Evolutionary conservation across 2,329 filamentous ascomycete genomes (phyloP).

Genomic region (Ustulina deusta): DNA sequence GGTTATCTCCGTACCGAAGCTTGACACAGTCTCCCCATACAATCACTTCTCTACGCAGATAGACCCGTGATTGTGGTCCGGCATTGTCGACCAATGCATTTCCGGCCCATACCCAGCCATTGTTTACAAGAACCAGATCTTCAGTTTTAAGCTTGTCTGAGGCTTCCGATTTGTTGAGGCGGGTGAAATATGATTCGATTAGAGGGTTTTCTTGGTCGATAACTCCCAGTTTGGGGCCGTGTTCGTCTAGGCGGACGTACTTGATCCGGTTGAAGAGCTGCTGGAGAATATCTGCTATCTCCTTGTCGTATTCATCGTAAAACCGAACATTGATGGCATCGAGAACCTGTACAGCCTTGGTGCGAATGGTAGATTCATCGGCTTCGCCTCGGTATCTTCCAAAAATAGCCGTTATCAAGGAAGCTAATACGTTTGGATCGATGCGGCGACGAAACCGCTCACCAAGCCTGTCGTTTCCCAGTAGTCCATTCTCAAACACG

Average conservation of each 20-base stretch:
- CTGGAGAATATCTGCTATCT: constrained; percentile 84
- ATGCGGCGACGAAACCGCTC: constrained; percentile 80
- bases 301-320: constrained; percentile 91
- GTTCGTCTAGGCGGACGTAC: constrained; percentile 90
- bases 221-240: constrained; percentile 87
- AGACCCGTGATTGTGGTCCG: constrained; percentile 88
- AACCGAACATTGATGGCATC: constrained; percentile 88
- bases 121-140: constrained; percentile 88
- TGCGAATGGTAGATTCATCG: constrained; percentile 64
- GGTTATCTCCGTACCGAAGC: constrained; percentile 84
- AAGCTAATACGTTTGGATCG: constrained; percentile 76
- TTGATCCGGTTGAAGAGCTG: constrained; percentile 95
- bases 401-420: constrained; percentile 72
- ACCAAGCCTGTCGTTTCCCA: constrained; percentile 79
- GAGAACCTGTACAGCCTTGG: constrained; percentile 72
- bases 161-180: constrained; percentile 80
- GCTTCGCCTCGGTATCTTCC: constrained; percentile 74
- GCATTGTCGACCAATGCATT: constrained; percentile 95
- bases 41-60: constrained; percentile 94
- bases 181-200: constrained; percentile 95
- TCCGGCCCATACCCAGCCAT: constrained; percentile 98
- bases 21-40: constrained; percentile 99
- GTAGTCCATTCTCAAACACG: constrained; percentile 75
- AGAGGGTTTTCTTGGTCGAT: constrained; percentile 83
- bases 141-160: constrained; percentile 81